A percentile compares a stretch with the other conserved stretches of the same genome.
Conservation (phyloP, 768 basidiomycete species). For the Termitomyces titanicus region DNA sequence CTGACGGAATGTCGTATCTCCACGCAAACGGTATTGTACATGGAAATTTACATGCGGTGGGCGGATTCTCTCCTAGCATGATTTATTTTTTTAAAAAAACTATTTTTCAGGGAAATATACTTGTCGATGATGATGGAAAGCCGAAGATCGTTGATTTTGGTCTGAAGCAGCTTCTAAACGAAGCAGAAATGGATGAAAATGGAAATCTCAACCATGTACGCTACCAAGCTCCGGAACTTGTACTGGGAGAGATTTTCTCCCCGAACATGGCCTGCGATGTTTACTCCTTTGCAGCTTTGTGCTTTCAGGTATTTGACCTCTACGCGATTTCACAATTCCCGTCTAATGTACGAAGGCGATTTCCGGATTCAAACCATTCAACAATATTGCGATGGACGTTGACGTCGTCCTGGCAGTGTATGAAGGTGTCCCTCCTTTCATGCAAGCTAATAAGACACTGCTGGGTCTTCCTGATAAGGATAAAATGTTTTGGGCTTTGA, state of each 20-base stretch:
- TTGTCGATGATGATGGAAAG: constrained; percentile 1
- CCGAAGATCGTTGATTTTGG: constrained; percentile 10
- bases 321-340: neutral
- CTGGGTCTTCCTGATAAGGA: neutral
- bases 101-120: constrained; percentile 7
- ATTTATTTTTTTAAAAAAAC: too few relatives aligned
- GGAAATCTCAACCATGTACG: neutral
- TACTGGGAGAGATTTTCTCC: neutral
- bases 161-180: neutral
- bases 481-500: constrained; percentile 4
- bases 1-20: neutral
- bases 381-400: neutral
- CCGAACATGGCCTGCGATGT: neutral
- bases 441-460: neutral
- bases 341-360: neutral
- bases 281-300: neutral
- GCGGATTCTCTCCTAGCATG: neutral
- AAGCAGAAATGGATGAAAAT: neutral
- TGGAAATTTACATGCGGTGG: constrained; percentile 4
- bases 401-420: constrained; percentile 4
- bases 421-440: neutral
- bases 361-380: neutral
- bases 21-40: constrained; percentile 3
- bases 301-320: neutral
- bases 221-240: constrained; percentile 5